A percentile compares a stretch with the other conserved stretches of the same genome.
These are phyloP conservation scores for Penicillium sp. DNA, from an alignment of 2,329 filamentous ascomycete genomes.

Conservation along the genomic window DNA sequence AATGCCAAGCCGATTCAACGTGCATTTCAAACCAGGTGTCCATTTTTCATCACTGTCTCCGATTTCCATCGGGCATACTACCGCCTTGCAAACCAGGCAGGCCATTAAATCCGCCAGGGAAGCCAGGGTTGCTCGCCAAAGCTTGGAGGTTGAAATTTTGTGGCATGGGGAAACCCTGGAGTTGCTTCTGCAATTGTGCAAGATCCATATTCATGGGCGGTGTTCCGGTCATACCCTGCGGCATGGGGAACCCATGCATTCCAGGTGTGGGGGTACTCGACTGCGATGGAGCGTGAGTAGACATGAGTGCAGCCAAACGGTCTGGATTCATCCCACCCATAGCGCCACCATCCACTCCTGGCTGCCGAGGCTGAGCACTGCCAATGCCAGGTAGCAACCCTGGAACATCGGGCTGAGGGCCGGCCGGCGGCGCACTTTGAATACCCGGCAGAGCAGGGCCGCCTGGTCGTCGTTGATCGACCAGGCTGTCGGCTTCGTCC, in stretches of 20 bases:
- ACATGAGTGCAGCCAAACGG: conserved; percentile 44
- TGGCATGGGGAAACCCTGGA: conserved; percentile 39
- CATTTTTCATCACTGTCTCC: conserved; percentile 50
- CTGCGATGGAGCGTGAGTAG: conserved; percentile 46
- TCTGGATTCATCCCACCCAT: conserved; percentile 52
- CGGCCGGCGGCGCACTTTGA: conserved; percentile 54
- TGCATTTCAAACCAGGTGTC: conserved; percentile 5
- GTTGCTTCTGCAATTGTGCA: conserved; percentile 41
- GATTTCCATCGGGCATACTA: conserved; percentile 48
- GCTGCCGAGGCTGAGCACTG: conserved; percentile 41
- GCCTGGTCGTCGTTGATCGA: conserved; percentile 82
- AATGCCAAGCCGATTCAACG: conserved; percentile 13
- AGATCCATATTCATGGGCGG: conserved; percentile 45
- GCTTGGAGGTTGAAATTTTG: conserved; percentile 40
- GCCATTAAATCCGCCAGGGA: conserved; percentile 32
- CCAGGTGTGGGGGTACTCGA: conserved; percentile 32
- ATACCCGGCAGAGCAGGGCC: conserved; percentile 52
- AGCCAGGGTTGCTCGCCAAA: conserved; percentile 38
- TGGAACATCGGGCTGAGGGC: conserved; percentile 45
- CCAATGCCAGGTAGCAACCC: conserved; percentile 51
- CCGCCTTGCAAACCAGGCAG: conserved; percentile 38
- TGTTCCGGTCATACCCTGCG: conserved; percentile 50
- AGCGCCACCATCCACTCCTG: conserved; percentile 31
- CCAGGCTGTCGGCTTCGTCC: conserved; percentile 87
- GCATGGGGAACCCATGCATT: conserved; percentile 41